Conservation (phyloP, 78 protist genomes). For the Isochrysis galbana region DNA sequence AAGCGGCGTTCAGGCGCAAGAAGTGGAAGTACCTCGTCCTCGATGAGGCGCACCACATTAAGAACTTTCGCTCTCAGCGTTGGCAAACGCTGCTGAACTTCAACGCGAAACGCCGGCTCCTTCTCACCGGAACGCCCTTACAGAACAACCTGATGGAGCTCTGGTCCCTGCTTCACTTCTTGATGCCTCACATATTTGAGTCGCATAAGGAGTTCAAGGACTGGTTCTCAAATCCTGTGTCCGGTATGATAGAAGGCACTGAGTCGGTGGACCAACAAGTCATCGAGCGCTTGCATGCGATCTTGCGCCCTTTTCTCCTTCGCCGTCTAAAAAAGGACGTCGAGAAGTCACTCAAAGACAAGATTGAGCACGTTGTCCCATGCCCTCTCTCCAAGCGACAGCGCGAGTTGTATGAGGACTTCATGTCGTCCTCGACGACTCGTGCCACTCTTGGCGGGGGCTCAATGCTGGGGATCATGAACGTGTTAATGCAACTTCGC, state of each 20-base stretch:
- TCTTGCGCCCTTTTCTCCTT: conserved; percentile 89
- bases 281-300: conserved; percentile 67
- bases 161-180: conserved; percentile 95
- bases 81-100: conserved; percentile 85
- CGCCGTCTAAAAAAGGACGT: conserved; percentile 93
- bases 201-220: conserved; percentile 80
- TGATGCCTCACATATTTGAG: conserved; percentile 87
- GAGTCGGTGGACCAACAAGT: conserved; percentile 47
- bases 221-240: conserved; percentile 81
- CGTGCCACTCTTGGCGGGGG: conserved; percentile 53
- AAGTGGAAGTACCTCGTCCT: conserved; percentile 88
- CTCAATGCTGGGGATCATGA: conserved; percentile 62
- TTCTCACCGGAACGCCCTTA: conserved; percentile 95
- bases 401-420: conserved; percentile 82
- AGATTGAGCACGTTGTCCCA: conserved; percentile 72
- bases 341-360: conserved; percentile 77
- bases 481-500: conserved; percentile 87
- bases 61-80: conserved; percentile 79
- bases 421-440: conserved; percentile 70
- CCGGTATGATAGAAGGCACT: conserved; percentile 72
- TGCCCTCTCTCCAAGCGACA: conserved; percentile 84
- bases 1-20: conserved; percentile 65
- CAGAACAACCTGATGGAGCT: conserved; percentile 93
- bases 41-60: conserved; percentile 95
- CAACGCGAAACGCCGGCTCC: conserved; percentile 75